phyloP scores from a whole-genome alignment of 2,329 filamentous ascomycete genomes.

The Colletotrichum sp. region DNA sequence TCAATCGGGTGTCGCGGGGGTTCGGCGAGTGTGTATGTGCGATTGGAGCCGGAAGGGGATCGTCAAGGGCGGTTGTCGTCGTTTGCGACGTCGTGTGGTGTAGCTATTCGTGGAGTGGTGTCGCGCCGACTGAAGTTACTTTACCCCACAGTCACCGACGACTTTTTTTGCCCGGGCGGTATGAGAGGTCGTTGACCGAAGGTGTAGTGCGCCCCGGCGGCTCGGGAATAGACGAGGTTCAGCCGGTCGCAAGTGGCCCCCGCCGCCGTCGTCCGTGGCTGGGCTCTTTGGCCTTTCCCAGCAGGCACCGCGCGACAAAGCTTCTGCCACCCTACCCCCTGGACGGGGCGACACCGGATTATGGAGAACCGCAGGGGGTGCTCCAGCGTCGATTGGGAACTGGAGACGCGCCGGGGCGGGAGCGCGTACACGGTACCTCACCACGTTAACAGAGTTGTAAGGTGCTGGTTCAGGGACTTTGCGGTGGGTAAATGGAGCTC shows the following conservation, averaged over 20 bases:
- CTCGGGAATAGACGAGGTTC: conserved; percentile 21
- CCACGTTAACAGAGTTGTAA: not conserved
- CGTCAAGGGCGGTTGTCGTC: not conserved
- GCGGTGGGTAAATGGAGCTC: not conserved
- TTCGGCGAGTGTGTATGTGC: not conserved
- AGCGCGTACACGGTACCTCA: not conserved
- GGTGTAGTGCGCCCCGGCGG: conserved; percentile 13
- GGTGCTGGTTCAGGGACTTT: conserved; percentile 14
- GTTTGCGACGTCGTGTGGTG: conserved; percentile 3
- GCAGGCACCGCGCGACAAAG: not conserved
- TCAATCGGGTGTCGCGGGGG: not conserved
- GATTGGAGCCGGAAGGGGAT: not conserved
- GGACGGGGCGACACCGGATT: conserved; percentile 14
- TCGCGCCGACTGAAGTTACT: not conserved
- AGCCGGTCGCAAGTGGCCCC: not conserved
- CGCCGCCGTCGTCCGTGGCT: not conserved
- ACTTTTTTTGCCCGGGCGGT: conserved; percentile 5
- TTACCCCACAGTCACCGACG: conserved; percentile 13
- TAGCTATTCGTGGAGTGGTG: not conserved
- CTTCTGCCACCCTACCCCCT: not conserved
- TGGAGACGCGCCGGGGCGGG: not conserved
- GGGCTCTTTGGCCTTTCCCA: not conserved
- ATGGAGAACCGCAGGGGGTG: conserved; percentile 19
- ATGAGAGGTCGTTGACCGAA: conserved; percentile 1
- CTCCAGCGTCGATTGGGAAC: not conserved